Percentiles rank a stretch among this genome's conserved stretches.
Conservation (phyloP, 2,329 filamentous ascomycete genomes). For the Fusarium sp. region DNA sequence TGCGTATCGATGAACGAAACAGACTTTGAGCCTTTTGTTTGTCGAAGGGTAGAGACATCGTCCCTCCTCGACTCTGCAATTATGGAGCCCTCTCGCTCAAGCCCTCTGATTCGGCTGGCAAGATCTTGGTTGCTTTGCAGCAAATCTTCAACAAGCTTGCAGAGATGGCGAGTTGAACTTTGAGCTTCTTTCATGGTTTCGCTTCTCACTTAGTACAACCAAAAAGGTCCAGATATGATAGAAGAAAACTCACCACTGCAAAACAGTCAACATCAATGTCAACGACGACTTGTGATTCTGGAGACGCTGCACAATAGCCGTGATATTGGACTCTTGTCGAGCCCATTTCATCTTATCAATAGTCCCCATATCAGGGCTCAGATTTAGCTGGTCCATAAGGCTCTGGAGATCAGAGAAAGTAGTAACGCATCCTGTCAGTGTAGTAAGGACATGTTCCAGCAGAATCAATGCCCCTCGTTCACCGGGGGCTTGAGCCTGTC, state of each 20-base stretch:
- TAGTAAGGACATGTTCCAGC: not conserved
- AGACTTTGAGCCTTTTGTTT: not conserved
- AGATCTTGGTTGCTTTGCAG: not conserved
- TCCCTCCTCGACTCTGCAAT: not conserved
- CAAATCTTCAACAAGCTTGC: fast-evolving
- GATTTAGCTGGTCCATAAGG: not conserved
- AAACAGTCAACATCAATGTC: not conserved
- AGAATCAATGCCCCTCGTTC: not conserved
- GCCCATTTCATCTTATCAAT: not conserved
- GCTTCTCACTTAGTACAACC: not conserved
- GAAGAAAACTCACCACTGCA: not conserved
- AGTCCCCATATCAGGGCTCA: not conserved
- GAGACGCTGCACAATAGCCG: not conserved
- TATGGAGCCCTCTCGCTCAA: not conserved
- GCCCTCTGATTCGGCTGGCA: not conserved
- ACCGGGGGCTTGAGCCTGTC: not conserved
- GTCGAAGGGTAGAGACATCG: not conserved
- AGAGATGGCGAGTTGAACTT: not conserved
- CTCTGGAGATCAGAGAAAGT: not conserved
- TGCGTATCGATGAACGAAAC: not conserved
- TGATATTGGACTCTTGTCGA: not conserved
- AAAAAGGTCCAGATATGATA: fast-evolving
- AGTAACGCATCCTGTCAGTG: not conserved
- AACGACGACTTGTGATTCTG: not conserved
- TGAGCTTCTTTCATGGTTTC: not conserved